A percentile compares a stretch with the other conserved stretches of the same genome.
These are phyloP conservation scores for Diaporthe sp. DNA, from an alignment of 2,329 filamentous ascomycete species.

Conservation along the genomic window DNA sequence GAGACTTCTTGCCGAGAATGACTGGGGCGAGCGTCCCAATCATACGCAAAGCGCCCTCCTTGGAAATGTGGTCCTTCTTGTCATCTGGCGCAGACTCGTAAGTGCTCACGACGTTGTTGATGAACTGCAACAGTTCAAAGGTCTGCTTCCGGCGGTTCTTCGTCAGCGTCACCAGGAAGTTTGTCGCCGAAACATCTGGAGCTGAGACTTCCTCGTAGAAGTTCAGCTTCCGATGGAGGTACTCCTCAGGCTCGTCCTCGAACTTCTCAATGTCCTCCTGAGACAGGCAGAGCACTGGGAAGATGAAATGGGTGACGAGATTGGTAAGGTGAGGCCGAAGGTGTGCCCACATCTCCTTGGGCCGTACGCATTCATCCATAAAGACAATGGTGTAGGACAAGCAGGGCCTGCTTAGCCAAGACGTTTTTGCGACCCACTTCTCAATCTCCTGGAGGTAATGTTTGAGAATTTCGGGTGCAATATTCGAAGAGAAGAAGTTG, in stretches of 20 bases:
- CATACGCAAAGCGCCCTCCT: constrained; percentile 97
- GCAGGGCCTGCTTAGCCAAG: constrained; percentile 95
- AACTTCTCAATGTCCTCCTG: constrained; percentile 95
- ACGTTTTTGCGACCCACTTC: constrained; percentile 94
- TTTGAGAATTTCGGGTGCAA: constrained; percentile 96
- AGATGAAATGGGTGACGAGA: constrained; percentile 93
- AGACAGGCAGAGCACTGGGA: constrained; percentile 92
- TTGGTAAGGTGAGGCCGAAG: constrained; percentile 94
- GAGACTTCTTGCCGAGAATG: constrained; percentile 97
- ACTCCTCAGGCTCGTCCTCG: constrained; percentile 93
- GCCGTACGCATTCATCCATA: constrained; percentile 96
- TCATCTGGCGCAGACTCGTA: constrained; percentile 88
- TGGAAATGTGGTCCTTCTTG: constrained; percentile 93
- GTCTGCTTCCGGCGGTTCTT: constrained; percentile 96
- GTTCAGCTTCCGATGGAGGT: constrained; percentile 96
- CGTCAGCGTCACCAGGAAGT: constrained; percentile 94
- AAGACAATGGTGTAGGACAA: constrained; percentile 95
- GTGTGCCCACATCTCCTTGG: constrained; percentile 96
- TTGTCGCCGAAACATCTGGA: constrained; percentile 94
- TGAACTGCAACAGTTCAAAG: constrained; percentile 92
- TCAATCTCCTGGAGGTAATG: constrained; percentile 95
- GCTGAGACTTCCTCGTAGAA: constrained; percentile 98
- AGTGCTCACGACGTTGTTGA: constrained; percentile 93
- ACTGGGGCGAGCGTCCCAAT: constrained; percentile 95
- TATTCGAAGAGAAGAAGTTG: constrained; percentile 89